phyloP scores from a whole-genome alignment of 371 early-diverging fungal genomes.

The Rhizopus sp. region DNA sequence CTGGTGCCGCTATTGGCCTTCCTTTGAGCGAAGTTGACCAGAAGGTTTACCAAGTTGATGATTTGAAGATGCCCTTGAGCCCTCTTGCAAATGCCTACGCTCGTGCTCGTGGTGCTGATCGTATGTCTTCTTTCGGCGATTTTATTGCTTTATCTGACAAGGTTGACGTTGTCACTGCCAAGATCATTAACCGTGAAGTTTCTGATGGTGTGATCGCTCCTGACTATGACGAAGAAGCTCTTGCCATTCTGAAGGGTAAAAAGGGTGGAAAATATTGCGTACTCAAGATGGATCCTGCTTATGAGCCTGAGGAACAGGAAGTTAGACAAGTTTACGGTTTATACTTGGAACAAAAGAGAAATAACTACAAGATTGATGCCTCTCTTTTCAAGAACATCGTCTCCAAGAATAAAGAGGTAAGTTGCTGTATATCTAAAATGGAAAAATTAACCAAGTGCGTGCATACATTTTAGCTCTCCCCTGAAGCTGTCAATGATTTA shows the following conservation, averaged over 20 bases:
- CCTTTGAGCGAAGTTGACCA: conserved; percentile 82
- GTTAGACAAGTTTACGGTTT: conserved; percentile 95
- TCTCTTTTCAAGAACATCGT: conserved; percentile 85
- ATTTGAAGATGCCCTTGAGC: conserved; percentile 69
- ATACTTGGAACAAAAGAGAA: conserved; percentile 88
- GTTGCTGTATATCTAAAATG: neutral
- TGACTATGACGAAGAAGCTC: conserved; percentile 83
- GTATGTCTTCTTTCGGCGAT: conserved; percentile 98
- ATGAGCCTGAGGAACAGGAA: conserved; percentile 85
- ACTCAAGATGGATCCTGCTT: conserved; percentile 87
- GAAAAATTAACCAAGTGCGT: neutral
- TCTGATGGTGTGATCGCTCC: conserved; percentile 98
- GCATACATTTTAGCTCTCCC: conserved; percentile 51
- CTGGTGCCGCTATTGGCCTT: conserved; percentile 94
- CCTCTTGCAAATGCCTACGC: conserved; percentile 86
- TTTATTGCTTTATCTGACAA: conserved; percentile 92
- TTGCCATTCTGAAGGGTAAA: conserved; percentile 90
- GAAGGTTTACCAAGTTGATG: conserved; percentile 92
- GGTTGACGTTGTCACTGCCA: conserved; percentile 93
- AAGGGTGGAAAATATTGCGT: conserved; percentile 97
- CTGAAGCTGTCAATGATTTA: conserved; percentile 78
- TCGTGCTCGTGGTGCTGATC: conserved; percentile 92
- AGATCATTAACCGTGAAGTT: conserved; percentile 91
- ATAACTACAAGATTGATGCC: conserved; percentile 75
- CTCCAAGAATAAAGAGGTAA: conserved; percentile 71